Conservation (phyloP, 495 filamentous ascomycete genomes). For the Daldinia grandis region DNA sequence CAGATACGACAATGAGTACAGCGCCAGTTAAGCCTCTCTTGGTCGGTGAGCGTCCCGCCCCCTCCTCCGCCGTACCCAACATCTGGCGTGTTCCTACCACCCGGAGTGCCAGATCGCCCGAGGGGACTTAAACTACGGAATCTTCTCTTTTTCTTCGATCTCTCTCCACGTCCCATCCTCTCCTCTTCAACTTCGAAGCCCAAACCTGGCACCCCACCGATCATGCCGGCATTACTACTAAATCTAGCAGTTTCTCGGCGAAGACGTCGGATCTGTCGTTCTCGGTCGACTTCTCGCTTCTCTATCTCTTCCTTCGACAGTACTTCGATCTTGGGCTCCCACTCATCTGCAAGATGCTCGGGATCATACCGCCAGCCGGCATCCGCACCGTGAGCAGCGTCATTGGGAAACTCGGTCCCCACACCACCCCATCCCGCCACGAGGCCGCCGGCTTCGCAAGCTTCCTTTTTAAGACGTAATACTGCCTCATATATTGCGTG, state of each 20-base stretch:
- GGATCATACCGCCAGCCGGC: constrained; percentile 96
- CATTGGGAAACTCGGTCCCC: constrained; percentile 85
- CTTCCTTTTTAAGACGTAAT: constrained; percentile 92
- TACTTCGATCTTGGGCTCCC: constrained; percentile 92
- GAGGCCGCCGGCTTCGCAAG: constrained; percentile 85
- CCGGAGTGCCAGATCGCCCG: constrained; percentile 71
- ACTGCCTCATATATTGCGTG: constrained; percentile 98
- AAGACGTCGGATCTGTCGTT: constrained; percentile 85
- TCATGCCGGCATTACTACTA: constrained; percentile 82
- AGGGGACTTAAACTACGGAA: constrained; percentile 88
- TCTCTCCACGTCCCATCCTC: constrained; percentile 82
- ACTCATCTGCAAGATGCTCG: constrained; percentile 87
- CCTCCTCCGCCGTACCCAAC: constrained; percentile 68
- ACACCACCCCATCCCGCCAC: constrained; percentile 74
- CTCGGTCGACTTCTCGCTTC: constrained; percentile 93
- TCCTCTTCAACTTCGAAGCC: constrained; percentile 70
- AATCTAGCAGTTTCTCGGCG: constrained; percentile 92
- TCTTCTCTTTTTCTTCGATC: constrained; percentile 91
- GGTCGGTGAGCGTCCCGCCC: constrained; percentile 75
- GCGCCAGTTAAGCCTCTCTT: constrained; percentile 85
- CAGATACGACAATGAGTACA: constrained; percentile 90
- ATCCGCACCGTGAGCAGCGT: constrained; percentile 77
- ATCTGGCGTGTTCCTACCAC: constrained; percentile 77
- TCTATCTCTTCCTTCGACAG: constrained; percentile 97
- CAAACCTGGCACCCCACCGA: constrained; percentile 67